Evolutionary conservation across 139 green algal species (phyloP).

Genomic region (Chlamydomonas asymmetrica): DNA sequence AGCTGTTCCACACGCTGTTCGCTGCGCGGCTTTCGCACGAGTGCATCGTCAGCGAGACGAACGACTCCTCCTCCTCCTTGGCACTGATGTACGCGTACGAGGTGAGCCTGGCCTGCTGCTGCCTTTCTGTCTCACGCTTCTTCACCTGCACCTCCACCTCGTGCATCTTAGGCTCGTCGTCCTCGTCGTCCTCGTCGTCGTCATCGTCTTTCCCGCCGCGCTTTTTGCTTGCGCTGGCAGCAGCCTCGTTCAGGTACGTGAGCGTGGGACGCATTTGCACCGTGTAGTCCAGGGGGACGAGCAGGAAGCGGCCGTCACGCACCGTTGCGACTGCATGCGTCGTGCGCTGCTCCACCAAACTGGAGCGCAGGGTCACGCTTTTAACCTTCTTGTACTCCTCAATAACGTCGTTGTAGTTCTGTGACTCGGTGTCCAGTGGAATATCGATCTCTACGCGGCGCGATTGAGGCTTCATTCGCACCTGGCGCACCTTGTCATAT

Average conservation of each 20-base stretch:
- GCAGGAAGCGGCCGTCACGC: constrained; percentile 64
- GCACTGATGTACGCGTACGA: constrained; percentile 41
- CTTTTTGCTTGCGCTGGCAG: background rate
- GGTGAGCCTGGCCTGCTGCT: constrained; percentile 51
- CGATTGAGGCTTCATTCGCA: constrained; percentile 71
- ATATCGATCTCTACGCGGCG: constrained; percentile 63
- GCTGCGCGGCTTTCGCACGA: constrained; percentile 13
- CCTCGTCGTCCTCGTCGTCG: constrained; percentile 48
- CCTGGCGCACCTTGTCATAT: constrained; percentile 38
- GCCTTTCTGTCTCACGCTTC: constrained; percentile 84
- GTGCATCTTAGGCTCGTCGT: constrained; percentile 33
- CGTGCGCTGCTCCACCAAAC: constrained; percentile 41
- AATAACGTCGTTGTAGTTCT: constrained; percentile 65
- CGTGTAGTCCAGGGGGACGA: constrained; percentile 77
- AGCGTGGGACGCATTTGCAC: constrained; percentile 81
- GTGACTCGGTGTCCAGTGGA: constrained; percentile 55
- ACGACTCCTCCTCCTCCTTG: constrained; percentile 51
- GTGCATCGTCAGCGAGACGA: constrained; percentile 32
- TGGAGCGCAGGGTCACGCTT: constrained; percentile 55
- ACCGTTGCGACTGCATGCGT: constrained; percentile 62
- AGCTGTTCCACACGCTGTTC: constrained; percentile 16
- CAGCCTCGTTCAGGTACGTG: constrained; percentile 61
- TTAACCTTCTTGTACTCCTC: constrained; percentile 46
- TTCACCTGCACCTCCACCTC: constrained; percentile 61
- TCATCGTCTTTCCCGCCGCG: constrained; percentile 12